These are phyloP conservation scores for Tetrastigma voinierianum DNA, from an alignment of 164 flowering plant species.

Conservation along the genomic window DNA sequence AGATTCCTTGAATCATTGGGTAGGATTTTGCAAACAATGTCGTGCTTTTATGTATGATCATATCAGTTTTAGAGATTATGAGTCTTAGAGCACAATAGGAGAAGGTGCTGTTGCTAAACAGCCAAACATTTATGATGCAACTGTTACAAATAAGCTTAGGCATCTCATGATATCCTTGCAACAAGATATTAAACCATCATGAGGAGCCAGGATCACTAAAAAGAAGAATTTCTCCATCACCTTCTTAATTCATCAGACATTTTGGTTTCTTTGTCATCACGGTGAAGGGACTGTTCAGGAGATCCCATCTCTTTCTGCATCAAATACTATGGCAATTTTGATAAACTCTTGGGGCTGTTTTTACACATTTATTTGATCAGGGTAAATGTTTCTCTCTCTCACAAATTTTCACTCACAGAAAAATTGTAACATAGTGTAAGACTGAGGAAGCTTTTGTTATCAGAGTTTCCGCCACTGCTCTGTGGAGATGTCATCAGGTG, in stretches of 20 bases:
- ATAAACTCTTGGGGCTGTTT: constrained; percentile 92
- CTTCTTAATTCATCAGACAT: constrained; percentile 94
- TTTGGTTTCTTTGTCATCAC: constrained; percentile 83
- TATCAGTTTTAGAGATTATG: constrained; percentile 13
- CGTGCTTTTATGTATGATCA: constrained; percentile 10
- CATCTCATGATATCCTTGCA: constrained; percentile 30
- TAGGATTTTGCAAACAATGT: constrained; percentile 15
- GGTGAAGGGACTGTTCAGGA: constrained; percentile 97
- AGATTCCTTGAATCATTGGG: constrained; percentile 16
- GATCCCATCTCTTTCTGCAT: constrained; percentile 92
- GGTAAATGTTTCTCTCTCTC: constrained; percentile 31
- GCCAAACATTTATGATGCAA: constrained; percentile 11
- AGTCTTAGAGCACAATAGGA: constrained; percentile 20
- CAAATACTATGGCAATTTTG: constrained; percentile 94
- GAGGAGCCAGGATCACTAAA: constrained; percentile 41
- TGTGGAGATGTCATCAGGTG: constrained; percentile 95
- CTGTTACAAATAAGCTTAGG: constrained; percentile 19
- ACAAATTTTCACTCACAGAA: neutral
- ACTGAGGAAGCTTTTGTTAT: constrained; percentile 15
- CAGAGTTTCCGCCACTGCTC: constrained; percentile 74
- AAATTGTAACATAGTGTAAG: neutral
- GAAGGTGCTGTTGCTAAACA: constrained; percentile 14
- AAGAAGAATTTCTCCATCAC: constrained; percentile 89
- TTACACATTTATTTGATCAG: constrained; percentile 88
- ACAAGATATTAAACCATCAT: constrained; percentile 29